phyloP scores from a whole-genome alignment of 2,329 filamentous ascomycete genomes.

The Volutella citrinella region DNA sequence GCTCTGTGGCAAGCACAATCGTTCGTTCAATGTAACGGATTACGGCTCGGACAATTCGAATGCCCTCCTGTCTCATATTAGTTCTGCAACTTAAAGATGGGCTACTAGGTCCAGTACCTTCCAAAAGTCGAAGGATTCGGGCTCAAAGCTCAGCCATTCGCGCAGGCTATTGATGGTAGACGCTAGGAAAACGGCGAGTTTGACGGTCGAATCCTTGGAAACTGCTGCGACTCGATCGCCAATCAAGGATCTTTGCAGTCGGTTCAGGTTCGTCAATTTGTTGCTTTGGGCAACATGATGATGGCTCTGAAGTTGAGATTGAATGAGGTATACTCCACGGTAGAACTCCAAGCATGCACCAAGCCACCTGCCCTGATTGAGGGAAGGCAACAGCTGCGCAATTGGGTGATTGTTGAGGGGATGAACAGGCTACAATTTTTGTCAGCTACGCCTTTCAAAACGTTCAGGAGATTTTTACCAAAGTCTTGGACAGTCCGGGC shows the following conservation, averaged over 20 bases:
- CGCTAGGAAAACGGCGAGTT: slow-evolving; percentile 49
- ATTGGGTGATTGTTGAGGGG: slow-evolving; percentile 56
- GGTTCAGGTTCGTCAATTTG: slow-evolving; percentile 53
- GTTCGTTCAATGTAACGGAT: slow-evolving; percentile 56
- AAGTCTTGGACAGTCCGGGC: slow-evolving; percentile 36
- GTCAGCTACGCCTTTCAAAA: slow-evolving; percentile 6
- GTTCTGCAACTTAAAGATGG: not conserved
- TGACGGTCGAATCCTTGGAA: slow-evolving; percentile 59
- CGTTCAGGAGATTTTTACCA: slow-evolving; percentile 35
- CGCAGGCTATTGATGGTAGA: slow-evolving; percentile 40
- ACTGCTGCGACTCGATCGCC: slow-evolving; percentile 53
- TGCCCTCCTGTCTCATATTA: slow-evolving; percentile 23
- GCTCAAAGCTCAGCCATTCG: slow-evolving; percentile 38
- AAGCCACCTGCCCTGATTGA: slow-evolving; percentile 44
- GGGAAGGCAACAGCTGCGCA: slow-evolving; percentile 41
- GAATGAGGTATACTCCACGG: slow-evolving; percentile 41
- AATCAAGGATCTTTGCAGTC: slow-evolving; percentile 59
- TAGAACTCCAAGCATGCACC: slow-evolving; percentile 51
- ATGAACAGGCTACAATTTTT: slow-evolving; percentile 49
- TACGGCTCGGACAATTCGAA: slow-evolving; percentile 34
- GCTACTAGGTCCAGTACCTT: slow-evolving; percentile 12
- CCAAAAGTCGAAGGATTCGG: slow-evolving; percentile 26
- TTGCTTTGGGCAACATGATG: slow-evolving; percentile 40
- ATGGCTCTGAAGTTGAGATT: slow-evolving; percentile 40
- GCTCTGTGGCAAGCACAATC: slow-evolving; percentile 41